Percentiles rank a stretch among this genome's conserved stretches.
Evolutionary conservation across 2,329 filamentous ascomycete genomes (phyloP).

Genomic region (Aspergillus hortae): DNA sequence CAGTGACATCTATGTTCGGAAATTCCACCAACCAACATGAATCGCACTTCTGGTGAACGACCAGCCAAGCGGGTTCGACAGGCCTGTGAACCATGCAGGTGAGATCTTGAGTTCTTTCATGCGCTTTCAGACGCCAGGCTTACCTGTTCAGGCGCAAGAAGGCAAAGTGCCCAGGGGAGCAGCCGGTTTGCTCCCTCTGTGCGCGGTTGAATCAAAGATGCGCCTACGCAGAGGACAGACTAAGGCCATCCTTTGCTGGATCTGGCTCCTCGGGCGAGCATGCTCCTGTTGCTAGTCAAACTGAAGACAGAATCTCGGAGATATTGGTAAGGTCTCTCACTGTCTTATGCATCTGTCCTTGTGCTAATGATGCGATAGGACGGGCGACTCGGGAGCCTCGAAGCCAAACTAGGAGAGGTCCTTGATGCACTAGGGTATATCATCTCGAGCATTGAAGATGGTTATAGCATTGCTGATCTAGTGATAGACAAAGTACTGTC

Average conservation of each 20-base stretch:
- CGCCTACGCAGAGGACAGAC: constrained; percentile 39
- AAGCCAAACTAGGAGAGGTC: constrained; percentile 32
- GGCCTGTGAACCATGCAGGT: constrained; percentile 44
- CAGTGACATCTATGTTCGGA: background rate
- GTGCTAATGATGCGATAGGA: constrained; percentile 17
- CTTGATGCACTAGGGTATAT: constrained; percentile 35
- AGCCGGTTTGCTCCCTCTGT: constrained; percentile 49
- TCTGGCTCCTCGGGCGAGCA: constrained; percentile 8
- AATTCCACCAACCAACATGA: constrained; percentile 1
- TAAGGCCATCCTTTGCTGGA: constrained; percentile 13
- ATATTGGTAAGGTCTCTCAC: constrained; percentile 16
- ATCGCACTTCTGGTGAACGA: constrained; percentile 18
- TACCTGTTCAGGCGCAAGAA: constrained; percentile 46
- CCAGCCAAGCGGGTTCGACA: constrained; percentile 37
- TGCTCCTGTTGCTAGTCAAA: constrained; percentile 7
- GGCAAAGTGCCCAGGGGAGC: constrained; percentile 50
- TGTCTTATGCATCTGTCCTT: background rate
- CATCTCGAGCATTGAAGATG: constrained; percentile 1
- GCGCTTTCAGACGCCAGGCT: background rate
- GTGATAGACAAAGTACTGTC: constrained; percentile 10
- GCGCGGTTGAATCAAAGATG: constrained; percentile 48
- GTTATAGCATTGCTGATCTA: constrained; percentile 1
- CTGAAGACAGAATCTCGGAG: constrained; percentile 13
- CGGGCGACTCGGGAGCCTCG: constrained; percentile 30
- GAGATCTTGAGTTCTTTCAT: constrained; percentile 9